Evolutionary conservation across 2,329 filamentous ascomycete genomes (phyloP).

Genomic region (Tolypocladium ovalisporum): DNA sequence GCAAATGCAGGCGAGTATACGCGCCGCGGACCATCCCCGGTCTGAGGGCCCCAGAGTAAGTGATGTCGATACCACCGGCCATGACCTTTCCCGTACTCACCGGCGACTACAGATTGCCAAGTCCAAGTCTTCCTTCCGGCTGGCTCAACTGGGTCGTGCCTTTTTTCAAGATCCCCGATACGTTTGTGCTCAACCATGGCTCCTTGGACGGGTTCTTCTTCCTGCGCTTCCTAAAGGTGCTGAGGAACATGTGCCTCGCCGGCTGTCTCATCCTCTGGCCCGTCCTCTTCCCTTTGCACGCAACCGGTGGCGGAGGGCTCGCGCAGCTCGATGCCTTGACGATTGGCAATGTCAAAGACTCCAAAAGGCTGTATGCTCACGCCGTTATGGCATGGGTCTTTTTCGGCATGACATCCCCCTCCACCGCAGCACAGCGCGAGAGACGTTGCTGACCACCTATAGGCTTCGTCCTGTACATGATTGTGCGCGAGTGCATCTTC

Average conservation of each 20-base stretch:
- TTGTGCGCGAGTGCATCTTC: constrained; percentile 81
- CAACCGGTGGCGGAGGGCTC: constrained; percentile 59
- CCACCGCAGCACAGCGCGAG: neutral
- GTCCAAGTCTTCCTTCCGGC: constrained; percentile 34
- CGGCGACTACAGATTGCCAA: neutral
- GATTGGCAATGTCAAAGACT: constrained; percentile 61
- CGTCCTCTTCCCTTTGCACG: constrained; percentile 75
- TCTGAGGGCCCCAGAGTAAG: constrained; percentile 32
- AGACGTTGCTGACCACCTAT: constrained; percentile 16
- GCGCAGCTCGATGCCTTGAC: constrained; percentile 66
- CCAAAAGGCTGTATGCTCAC: constrained; percentile 65
- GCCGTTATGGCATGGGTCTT: constrained; percentile 72
- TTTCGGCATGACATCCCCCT: constrained; percentile 27
- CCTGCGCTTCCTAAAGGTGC: constrained; percentile 56
- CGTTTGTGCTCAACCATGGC: constrained; percentile 77
- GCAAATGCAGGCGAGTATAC: constrained; percentile 41
- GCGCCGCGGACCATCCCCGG: constrained; percentile 39
- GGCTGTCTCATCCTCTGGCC: constrained; percentile 82
- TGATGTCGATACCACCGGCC: neutral
- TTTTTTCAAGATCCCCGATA: constrained; percentile 61
- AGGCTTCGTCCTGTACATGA: constrained; percentile 77
- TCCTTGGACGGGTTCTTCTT: constrained; percentile 89
- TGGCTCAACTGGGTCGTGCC: constrained; percentile 56
- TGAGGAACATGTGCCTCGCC: constrained; percentile 76
- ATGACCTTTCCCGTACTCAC: neutral